phyloP scores from a whole-genome alignment of 345 rosid species.

The Populus pruinosa region DNA sequence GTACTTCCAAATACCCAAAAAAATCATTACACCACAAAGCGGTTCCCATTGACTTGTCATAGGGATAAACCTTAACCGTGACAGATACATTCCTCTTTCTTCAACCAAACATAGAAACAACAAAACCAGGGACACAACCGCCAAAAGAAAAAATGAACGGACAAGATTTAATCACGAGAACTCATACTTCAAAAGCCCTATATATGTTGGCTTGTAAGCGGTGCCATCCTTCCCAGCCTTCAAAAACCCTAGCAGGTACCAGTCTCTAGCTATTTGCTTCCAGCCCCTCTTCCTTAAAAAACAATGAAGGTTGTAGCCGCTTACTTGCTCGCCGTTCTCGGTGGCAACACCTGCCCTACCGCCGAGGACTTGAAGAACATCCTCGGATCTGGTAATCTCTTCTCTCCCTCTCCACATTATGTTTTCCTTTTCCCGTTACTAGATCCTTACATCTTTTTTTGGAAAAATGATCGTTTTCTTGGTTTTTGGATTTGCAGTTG shows the following conservation, averaged over 20 bases:
- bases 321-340: constrained; percentile 63
- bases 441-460: not conserved
- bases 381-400: constrained; percentile 58
- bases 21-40: no score
- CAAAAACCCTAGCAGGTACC: not conserved
- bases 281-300: not conserved
- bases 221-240: no score
- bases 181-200: not conserved
- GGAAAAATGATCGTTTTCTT: not conserved
- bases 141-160: not conserved
- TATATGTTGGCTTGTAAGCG: not conserved
- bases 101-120: not conserved
- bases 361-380: constrained; percentile 50
- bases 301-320: constrained; percentile 81
- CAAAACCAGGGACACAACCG: not conserved
- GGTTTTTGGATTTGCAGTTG: constrained; percentile 38
- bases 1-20: no score
- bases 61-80: not conserved
- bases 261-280: not conserved
- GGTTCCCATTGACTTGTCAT: not conserved
- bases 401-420: not conserved
- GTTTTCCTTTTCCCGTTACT: not conserved
- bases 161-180: not conserved
- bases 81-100: not conserved
- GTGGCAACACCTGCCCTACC: constrained; percentile 60